Conservation (phyloP, 768 basidiomycete genomes). For the Sporobolomyces roseus region DNA sequence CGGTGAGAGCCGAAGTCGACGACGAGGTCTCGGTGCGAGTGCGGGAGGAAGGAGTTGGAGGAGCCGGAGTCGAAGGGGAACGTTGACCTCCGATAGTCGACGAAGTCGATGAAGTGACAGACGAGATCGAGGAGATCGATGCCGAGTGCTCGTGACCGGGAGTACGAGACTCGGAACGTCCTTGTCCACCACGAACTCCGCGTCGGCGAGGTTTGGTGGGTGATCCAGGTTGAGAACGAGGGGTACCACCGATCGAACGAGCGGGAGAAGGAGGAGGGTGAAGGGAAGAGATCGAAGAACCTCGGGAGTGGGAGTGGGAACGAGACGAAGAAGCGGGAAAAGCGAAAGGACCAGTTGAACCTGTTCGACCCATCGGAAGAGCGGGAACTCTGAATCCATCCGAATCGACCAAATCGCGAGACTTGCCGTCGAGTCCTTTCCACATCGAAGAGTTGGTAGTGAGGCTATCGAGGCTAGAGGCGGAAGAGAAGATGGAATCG, state of each 20-base stretch:
- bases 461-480: constrained; percentile 22
- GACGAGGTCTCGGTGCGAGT: constrained; percentile 24
- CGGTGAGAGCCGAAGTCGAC: constrained; percentile 22
- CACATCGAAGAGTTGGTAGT: constrained; percentile 7
- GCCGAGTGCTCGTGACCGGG: constrained; percentile 16
- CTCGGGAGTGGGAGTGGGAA: constrained; percentile 21
- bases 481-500: constrained; percentile 35
- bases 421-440: constrained; percentile 26
- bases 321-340: constrained; percentile 2
- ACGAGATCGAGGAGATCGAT: constrained; percentile 33
- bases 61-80: constrained; percentile 8
- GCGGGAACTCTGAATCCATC: constrained; percentile 33
- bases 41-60: constrained; percentile 3
- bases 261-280: constrained; percentile 23
- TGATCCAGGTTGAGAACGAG: constrained; percentile 32
- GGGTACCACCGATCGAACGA: constrained; percentile 8
- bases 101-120: constrained; percentile 21
- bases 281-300: constrained; percentile 23
- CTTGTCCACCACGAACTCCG: constrained; percentile 38
- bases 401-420: constrained; percentile 22
- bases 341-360: neutral
- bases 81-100: constrained; percentile 16
- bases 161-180: constrained; percentile 28
- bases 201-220: constrained; percentile 41
- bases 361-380: constrained; percentile 1